Evolutionary conservation across 169 alveolate species (phyloP), one percentile per base, ranked within the genome.

Genomic region (Cardiosporidium cionae): DNA sequence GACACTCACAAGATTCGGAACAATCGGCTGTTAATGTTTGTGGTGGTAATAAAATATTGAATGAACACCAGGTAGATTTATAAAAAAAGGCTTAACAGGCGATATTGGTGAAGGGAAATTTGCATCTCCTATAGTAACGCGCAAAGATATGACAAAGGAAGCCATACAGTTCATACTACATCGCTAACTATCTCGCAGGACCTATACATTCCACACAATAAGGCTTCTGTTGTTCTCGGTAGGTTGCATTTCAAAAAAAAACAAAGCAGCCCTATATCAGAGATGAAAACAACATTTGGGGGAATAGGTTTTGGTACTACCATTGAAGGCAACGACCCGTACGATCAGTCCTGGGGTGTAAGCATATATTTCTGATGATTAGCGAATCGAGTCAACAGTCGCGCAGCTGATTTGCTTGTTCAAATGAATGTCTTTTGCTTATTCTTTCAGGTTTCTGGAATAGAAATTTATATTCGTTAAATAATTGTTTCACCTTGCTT

Each of bases 311-410:
- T 16, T 67, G 69, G 83, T 16, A 44, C 58, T 44, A 44, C 58
- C 16, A 70, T 77, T 1, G 75, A 79, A 29, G 58, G 67, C 32
- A 80, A 79, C 37, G 85, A 79, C 75, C 85, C 85, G n/a, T 79
- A 33, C 66, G 81, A 72, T 28, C 85, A 79, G 65, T 72, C 81
- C 29, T 79, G 85, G 85, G 85, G 85, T 62, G 81, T 79, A 44
- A 65, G 85, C 3, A 28, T 52, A 28, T 23, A 36, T 36, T 5
- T n/a, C 64, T 72, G 31, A 62, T 65, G 31, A 32, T 33, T 25
- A 34, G 22, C 23, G 29, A n/a, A 28, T 27, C 9, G 6, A 27
- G 23, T 52, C 9, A 52, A 28, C 68, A 28, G 63, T 52, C 32
- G 29, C 33, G 16, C 3, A 52, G 16, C 5, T 37, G 36, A 0